phyloP scores from a whole-genome alignment of 768 basidiomycete genomes.

The Xerocomus brunneocitrinus region DNA sequence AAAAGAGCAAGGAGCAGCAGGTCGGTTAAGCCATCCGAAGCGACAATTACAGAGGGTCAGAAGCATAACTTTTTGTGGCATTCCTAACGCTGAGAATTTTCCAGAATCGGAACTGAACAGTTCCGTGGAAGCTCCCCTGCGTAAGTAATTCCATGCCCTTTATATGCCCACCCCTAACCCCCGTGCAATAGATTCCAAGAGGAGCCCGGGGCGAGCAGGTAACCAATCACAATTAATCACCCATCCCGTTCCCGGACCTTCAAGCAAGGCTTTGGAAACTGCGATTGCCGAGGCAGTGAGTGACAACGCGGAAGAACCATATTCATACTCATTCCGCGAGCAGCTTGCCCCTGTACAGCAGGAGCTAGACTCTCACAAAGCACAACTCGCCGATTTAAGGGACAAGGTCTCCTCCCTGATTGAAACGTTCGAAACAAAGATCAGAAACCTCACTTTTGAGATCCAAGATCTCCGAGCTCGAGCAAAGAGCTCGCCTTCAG shows the following conservation, averaged over 20 bases:
- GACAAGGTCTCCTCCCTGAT: slow-evolving; percentile 28
- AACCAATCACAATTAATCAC: slow-evolving; percentile 5
- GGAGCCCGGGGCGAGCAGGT: not conserved
- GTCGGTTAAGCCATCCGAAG: slow-evolving; percentile 47
- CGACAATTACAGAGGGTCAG: slow-evolving; percentile 54
- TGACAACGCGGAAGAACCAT: not conserved
- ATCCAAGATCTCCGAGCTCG: slow-evolving; percentile 29
- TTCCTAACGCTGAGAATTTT: slow-evolving; percentile 9
- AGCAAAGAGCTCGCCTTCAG: slow-evolving; percentile 9
- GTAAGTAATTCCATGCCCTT: slow-evolving; percentile 12
- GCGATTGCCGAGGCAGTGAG: slow-evolving; percentile 30
- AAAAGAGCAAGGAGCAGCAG: slow-evolving; percentile 49
- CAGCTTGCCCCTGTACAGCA: slow-evolving; percentile 51
- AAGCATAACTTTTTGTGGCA: not conserved
- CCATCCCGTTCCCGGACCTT: slow-evolving; percentile 1
- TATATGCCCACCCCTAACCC: not conserved
- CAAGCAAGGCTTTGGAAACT: slow-evolving; percentile 12
- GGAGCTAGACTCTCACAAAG: slow-evolving; percentile 44
- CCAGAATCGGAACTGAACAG: slow-evolving; percentile 26
- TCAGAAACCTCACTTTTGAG: slow-evolving; percentile 35
- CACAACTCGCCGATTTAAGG: slow-evolving; percentile 37
- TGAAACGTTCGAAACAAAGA: slow-evolving; percentile 33
- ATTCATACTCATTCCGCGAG: slow-evolving; percentile 6
- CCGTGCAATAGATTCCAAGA: slow-evolving; percentile 6
- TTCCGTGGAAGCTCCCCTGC: not conserved